Conservation (phyloP, 805 yeast genomes). For the Starmerella bombi region DNA sequence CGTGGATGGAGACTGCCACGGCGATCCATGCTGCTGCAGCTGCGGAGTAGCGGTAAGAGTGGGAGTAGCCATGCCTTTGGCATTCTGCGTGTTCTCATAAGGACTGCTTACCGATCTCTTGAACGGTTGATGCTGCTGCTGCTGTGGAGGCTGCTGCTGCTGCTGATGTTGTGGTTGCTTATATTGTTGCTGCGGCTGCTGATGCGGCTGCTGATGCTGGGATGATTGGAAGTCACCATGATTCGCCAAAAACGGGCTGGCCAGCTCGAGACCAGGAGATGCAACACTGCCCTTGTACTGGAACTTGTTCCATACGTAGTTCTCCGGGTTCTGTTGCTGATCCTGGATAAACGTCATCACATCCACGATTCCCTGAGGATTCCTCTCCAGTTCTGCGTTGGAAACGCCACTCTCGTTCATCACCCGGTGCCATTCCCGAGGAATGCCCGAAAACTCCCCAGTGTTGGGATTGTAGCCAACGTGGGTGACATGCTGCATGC, state of each 20-base stretch:
- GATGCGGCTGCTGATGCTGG: neutral
- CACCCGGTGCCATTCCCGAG: constrained; percentile 81
- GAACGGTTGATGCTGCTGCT: neutral
- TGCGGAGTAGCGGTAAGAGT: neutral
- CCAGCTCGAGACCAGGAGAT: constrained; percentile 5
- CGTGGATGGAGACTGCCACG: neutral
- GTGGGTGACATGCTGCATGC: constrained; percentile 84
- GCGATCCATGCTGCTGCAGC: neutral
- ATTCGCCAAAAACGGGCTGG: constrained; percentile 10
- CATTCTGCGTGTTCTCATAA: neutral
- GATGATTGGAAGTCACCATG: neutral
- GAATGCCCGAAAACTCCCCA: constrained; percentile 83
- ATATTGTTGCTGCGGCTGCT: too few relatives aligned
- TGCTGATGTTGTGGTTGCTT: too few relatives aligned
- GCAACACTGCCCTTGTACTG: constrained; percentile 5
- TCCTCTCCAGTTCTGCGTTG: constrained; percentile 72
- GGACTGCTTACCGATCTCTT: constrained; percentile 14
- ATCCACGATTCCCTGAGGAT: constrained; percentile 90
- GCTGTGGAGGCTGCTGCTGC: neutral
- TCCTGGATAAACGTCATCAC: constrained; percentile 62
- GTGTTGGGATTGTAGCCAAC: constrained; percentile 77
- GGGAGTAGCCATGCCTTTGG: neutral
- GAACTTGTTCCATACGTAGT: constrained; percentile 21
- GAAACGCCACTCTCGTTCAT: constrained; percentile 79
- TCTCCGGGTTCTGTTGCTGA: constrained; percentile 18